Evolutionary conservation across 2,329 filamentous ascomycete genomes (phyloP).

Genomic region (Pestalotiopsis sp.): DNA sequence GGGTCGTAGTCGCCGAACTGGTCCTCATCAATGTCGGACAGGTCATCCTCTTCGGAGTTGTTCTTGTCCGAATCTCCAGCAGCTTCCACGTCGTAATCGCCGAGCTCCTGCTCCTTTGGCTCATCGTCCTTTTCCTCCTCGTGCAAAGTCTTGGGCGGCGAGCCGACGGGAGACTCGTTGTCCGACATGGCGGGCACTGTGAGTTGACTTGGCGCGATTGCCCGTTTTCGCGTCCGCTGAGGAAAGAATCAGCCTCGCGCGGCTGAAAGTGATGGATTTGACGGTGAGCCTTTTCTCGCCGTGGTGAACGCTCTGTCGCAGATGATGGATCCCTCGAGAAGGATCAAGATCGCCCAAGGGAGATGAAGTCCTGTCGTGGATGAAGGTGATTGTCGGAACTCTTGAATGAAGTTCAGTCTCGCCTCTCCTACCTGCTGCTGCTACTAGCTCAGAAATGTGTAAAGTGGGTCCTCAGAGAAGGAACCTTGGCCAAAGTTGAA

Average conservation of each 20-base stretch:
- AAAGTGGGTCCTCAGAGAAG: background rate
- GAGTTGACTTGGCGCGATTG: slow-evolving; percentile 7
- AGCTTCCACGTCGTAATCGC: slow-evolving; percentile 43
- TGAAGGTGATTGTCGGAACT: background rate
- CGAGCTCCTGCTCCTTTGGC: slow-evolving; percentile 32
- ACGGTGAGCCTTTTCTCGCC: background rate
- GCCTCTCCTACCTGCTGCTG: background rate
- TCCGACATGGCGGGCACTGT: slow-evolving; percentile 45
- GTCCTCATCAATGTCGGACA: slow-evolving; percentile 72
- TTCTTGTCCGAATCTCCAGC: slow-evolving; percentile 56
- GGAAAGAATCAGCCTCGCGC: background rate
- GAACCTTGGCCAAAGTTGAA: background rate
- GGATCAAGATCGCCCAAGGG: background rate
- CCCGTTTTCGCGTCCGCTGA: background rate
- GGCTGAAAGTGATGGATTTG: background rate
- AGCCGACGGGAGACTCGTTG: slow-evolving; percentile 43
- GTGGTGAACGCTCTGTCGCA: background rate
- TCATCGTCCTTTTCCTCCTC: slow-evolving; percentile 29
- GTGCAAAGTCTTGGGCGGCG: slow-evolving; percentile 33
- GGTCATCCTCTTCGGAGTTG: slow-evolving; percentile 48
- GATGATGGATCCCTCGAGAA: background rate
- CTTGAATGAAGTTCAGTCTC: background rate
- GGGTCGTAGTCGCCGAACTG: slow-evolving; percentile 73
- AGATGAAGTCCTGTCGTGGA: background rate
- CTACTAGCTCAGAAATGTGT: background rate